phyloP scores from a whole-genome alignment of 805 yeast species.

The Metschnikowia colocasiae region DNA sequence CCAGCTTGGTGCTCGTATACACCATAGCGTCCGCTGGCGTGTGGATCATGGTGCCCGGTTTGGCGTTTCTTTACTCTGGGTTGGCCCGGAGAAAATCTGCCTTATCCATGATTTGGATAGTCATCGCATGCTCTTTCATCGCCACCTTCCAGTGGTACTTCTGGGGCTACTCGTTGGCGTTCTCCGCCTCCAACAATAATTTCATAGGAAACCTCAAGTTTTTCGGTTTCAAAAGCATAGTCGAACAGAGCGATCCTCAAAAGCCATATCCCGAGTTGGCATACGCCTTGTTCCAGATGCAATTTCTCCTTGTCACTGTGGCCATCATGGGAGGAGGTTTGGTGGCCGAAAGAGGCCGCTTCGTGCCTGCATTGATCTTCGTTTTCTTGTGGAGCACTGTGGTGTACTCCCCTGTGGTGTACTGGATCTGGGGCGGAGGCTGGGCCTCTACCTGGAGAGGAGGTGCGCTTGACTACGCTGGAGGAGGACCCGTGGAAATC shows the following conservation, averaged over 20 bases:
- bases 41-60: constrained; percentile 90
- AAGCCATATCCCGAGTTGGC: constrained; percentile 74
- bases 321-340: constrained; percentile 90
- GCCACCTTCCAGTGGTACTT: constrained; percentile 91
- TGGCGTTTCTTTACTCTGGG: constrained; percentile 90
- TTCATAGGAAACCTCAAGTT: constrained; percentile 84
- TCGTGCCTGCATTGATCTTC: constrained; percentile 79
- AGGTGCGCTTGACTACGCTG: constrained; percentile 95
- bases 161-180: constrained; percentile 95
- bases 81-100: constrained; percentile 89
- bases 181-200: constrained; percentile 73
- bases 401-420: constrained; percentile 92
- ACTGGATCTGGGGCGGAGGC: constrained; percentile 95
- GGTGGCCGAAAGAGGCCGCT: constrained; percentile 84
- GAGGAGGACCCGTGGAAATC: constrained; percentile 97
- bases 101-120: constrained; percentile 76
- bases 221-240: constrained; percentile 78
- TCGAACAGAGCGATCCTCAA: constrained; percentile 38
- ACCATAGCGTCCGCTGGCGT: constrained; percentile 67
- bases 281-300: constrained; percentile 82
- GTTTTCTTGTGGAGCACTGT: constrained; percentile 84
- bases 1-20: constrained; percentile 34
- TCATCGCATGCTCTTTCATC: constrained; percentile 67
- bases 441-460: constrained; percentile 78
- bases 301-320: constrained; percentile 87